phyloP scores from a whole-genome alignment of 805 yeast genomes.

The Nakazawaea wickerhamii region DNA sequence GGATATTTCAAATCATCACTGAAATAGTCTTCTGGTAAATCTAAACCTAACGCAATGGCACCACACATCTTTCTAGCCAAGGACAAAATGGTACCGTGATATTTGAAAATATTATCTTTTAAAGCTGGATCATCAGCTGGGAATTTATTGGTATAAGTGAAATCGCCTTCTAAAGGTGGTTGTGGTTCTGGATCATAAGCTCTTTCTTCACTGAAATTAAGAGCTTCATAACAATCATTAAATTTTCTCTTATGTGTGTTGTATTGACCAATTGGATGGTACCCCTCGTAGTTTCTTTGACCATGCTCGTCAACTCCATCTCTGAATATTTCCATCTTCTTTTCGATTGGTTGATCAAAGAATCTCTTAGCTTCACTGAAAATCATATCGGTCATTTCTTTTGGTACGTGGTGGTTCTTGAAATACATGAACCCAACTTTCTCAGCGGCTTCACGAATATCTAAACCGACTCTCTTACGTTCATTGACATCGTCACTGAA shows the following conservation, averaged over 20 bases:
- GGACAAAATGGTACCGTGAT: slow-evolving; percentile 19
- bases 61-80: slow-evolving; percentile 22
- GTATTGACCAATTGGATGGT: slow-evolving; percentile 21
- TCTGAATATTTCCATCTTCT: slow-evolving; percentile 21
- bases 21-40: slow-evolving; percentile 24
- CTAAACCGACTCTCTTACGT: slow-evolving; percentile 17
- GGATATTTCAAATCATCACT: slow-evolving; percentile 20
- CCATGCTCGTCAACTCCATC: slow-evolving; percentile 21
- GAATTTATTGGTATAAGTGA: slow-evolving; percentile 24
- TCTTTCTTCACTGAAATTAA: slow-evolving; percentile 26
- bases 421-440: slow-evolving; percentile 28
- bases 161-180: slow-evolving; percentile 19
- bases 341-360: slow-evolving; percentile 20
- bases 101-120: slow-evolving; percentile 18
- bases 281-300: slow-evolving; percentile 23
- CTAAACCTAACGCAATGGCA: slow-evolving; percentile 27
- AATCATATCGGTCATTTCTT: slow-evolving; percentile 19
- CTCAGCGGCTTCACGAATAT: slow-evolving; percentile 18
- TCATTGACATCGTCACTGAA: slow-evolving; percentile 14
- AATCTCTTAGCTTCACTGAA: slow-evolving; percentile 21
- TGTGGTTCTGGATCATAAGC: slow-evolving; percentile 19
- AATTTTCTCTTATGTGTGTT: slow-evolving; percentile 16
- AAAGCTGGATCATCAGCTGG: slow-evolving; percentile 23
- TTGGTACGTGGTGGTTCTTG: slow-evolving; percentile 25
- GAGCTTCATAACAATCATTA: slow-evolving; percentile 30